Evolutionary conservation across 306 rosid genomes (phyloP).

Genomic region (Aeschynomene evenia): DNA sequence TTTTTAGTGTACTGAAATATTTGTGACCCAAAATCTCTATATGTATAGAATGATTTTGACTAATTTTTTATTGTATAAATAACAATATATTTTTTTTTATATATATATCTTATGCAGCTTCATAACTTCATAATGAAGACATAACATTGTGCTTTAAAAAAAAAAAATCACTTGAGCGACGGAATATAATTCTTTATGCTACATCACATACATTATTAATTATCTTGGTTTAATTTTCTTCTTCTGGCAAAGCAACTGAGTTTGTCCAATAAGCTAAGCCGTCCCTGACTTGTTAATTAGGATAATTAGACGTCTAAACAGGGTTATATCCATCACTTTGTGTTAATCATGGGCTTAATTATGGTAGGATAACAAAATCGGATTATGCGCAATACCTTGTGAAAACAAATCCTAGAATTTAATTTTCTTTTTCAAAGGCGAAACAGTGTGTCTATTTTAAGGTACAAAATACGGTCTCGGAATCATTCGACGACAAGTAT

Average conservation of each 20-base stretch:
- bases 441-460: slow-evolving; percentile 20
- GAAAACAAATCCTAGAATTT: background rate
- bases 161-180: slow-evolving; percentile 30
- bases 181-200: background rate
- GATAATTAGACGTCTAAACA: background rate
- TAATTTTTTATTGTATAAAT: no score
- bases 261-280: background rate
- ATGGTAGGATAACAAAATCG: slow-evolving; percentile 19
- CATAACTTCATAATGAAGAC: slow-evolving; percentile 26
- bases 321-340: background rate
- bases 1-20: no score
- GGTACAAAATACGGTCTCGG: slow-evolving; percentile 29
- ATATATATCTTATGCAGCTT: slow-evolving; percentile 1
- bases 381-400: background rate
- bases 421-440: background rate
- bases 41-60: no score
- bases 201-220: no score
- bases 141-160: background rate
- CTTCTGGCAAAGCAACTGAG: background rate
- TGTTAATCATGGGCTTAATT: background rate
- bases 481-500: slow-evolving; percentile 72
- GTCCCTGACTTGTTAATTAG: background rate
- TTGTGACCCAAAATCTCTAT: no score
- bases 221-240: slow-evolving; percentile 13
- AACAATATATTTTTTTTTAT: no score